Evolutionary conservation across 2,329 filamentous ascomycete genomes (phyloP).

Genomic region (Pseudogymnoascus sp.): DNA sequence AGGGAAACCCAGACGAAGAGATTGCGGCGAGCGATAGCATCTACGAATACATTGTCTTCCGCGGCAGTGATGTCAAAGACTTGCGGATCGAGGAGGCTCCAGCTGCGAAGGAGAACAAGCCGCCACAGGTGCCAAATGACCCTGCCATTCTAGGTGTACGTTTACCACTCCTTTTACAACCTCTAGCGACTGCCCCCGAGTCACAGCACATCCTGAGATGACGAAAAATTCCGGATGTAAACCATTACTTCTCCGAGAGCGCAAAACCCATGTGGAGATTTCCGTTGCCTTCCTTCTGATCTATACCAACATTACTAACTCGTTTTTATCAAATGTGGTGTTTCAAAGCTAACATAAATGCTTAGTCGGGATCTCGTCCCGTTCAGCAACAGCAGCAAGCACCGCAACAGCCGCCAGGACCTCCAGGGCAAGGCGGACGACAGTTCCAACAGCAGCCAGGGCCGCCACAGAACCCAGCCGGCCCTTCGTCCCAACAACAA

Average conservation of each 20-base stretch:
- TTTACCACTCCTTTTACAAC: conserved; percentile 29
- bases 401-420: conserved; percentile 17
- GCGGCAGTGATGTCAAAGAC: conserved; percentile 97
- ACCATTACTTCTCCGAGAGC: conserved; percentile 77
- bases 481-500: conserved; percentile 20
- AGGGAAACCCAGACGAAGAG: conserved; percentile 69
- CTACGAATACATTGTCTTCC: conserved; percentile 98
- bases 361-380: conserved; percentile 1
- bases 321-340: not conserved
- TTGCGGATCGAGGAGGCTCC: conserved; percentile 83
- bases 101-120: conserved; percentile 64
- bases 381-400: conserved; percentile 1
- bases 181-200: conserved; percentile 11
- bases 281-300: conserved; percentile 99
- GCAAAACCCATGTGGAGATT: conserved; percentile 89
- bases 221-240: conserved; percentile 99
- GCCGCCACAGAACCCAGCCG: conserved; percentile 12
- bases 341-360: conserved; percentile 1
- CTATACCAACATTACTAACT: not conserved
- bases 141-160: conserved; percentile 96
- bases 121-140: conserved; percentile 79
- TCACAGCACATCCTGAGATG: conserved; percentile 42
- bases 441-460: conserved; percentile 17
- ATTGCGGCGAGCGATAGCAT: conserved; percentile 76
- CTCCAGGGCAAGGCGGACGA: conserved; percentile 6